Base-by-base conservation (phyloP, 2,329 filamentous ascomycete species). In the Penicillium corylophilum region DNA sequence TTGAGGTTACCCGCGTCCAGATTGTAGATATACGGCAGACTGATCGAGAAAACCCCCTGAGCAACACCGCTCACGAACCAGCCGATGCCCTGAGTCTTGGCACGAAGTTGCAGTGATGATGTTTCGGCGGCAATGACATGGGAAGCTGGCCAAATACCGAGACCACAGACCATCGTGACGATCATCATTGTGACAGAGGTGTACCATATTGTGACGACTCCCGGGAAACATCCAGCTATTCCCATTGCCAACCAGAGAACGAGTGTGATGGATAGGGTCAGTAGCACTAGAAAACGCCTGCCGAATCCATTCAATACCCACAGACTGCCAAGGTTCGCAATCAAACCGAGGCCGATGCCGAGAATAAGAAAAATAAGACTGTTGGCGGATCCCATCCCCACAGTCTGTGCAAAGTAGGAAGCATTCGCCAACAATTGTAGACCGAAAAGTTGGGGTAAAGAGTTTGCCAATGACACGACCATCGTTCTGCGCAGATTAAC, bases 21-120 rank as follows among this genome's bases (percentile, higher is more conserved):
- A n/a, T 61, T 61, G 63, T 77, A 80, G 12, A 78, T 72, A 49
- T 80, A 81, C 0, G 79, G 78, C 0, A 80, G 58, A 7, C 71
- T 71, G 28, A 80, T 71, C 0, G 72, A 71, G 40, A 78, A 75
- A 20, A 74, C 64, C 1, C 71, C 73, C 22, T 70, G 70, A 13
- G 68, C 60, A 1, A 74, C 63, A 0, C 73, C 70, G 0, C 70
- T 71, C 0, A 69, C 63, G 10, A 75, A 70, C 67, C 77, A 78
- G 5, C 67, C 68, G 33, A 73, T 57, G 6, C 69, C 66, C 46
- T 68, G 66, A 1, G 66, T 63, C 33, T 69, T 69, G 4, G 69
- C 64, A 10, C 70, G 65, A 1, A 73, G 65, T 41, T 64, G 60
- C 4, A 69, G 51, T 1, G 68, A 60, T 1, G 64, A 66, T 0